phyloP scores from a whole-genome alignment of 2,329 filamentous ascomycete genomes.

The Stachybotrys echinatus region DNA sequence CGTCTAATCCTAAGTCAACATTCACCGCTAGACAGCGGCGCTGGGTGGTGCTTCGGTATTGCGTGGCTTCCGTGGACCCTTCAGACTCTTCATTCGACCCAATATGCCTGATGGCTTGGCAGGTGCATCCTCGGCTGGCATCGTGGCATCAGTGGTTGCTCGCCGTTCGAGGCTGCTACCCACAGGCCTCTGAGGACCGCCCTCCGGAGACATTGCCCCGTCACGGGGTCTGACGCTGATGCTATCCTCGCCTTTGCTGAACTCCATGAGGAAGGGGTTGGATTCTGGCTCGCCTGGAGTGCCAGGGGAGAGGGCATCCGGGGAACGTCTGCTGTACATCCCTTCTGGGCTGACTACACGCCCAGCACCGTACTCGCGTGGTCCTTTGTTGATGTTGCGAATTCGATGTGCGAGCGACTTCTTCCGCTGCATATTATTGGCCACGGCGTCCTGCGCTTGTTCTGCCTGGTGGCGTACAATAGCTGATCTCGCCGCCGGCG shows the following conservation, averaged over 20 bases:
- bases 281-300: conserved; percentile 28
- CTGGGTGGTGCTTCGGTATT: conserved; percentile 31
- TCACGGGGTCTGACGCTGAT: conserved; percentile 38
- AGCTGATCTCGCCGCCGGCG: conserved; percentile 75
- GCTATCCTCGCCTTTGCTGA: conserved; percentile 51
- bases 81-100: conserved; percentile 76
- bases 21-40: conserved; percentile 32
- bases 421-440: conserved; percentile 71
- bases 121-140: conserved; percentile 32
- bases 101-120: conserved; percentile 59
- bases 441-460: conserved; percentile 51
- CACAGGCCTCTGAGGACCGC: conserved; percentile 46
- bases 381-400: conserved; percentile 73
- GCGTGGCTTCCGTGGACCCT: conserved; percentile 52
- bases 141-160: conserved; percentile 52
- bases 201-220: conserved; percentile 44
- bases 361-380: conserved; percentile 52
- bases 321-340: conserved; percentile 35
- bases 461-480: conserved; percentile 73
- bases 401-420: conserved; percentile 93
- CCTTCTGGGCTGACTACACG: conserved; percentile 54
- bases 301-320: conserved; percentile 27
- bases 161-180: conserved; percentile 55
- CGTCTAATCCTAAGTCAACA: background rate
- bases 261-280: conserved; percentile 85